Evolutionary conservation across 2,329 filamentous ascomycete genomes (phyloP), one percentile per base, ranked within the genome.

Genomic region (Scytalidium sp.): DNA sequence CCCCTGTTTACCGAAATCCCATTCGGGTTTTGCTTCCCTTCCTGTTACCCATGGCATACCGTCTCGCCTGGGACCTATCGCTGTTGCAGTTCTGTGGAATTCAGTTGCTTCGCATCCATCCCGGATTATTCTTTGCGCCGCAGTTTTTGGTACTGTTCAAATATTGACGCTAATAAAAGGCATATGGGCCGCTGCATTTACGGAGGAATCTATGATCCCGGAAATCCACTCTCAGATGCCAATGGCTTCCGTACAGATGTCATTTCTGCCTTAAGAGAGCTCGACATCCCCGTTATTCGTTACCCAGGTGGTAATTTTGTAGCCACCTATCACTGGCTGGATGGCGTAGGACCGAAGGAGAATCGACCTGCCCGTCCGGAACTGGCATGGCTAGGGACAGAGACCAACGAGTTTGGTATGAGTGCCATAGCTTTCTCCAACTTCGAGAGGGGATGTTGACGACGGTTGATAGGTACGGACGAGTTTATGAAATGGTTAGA

Each of bases 101-200:
- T n/a, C n/a, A n/a, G n/a, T n/a, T n/a, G n/a, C n/a, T n/a, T n/a
- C n/a, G n/a, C n/a, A n/a, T n/a, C n/a, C n/a, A n/a, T n/a, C n/a
- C n/a, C n/a, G n/a, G n/a, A n/a, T n/a, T n/a, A n/a, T n/a, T n/a
- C n/a, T n/a, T n/a, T n/a, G n/a, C n/a, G n/a, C n/a, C n/a, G n/a
- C n/a, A n/a, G n/a, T n/a, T n/a, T n/a, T n/a, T n/a, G n/a, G n/a
- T n/a, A n/a, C n/a, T n/a, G n/a, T n/a, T n/a, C 8, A 29, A 7
- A 8, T 8, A 29, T 29, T 29, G 25, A 80, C 76, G 41, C 15
- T 27, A 58, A 29, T 29, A 8, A 29, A 8, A 88, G 85, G 59
- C 88, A 92, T 69, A 92, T 92, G 87, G 88, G 88, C 60, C 81
- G 88, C 55, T 92, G 88, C 73, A 90, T 92, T 62, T 92, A 92